Conservation (phyloP, 805 yeast species). For the Wickerhamiella siamensis region DNA sequence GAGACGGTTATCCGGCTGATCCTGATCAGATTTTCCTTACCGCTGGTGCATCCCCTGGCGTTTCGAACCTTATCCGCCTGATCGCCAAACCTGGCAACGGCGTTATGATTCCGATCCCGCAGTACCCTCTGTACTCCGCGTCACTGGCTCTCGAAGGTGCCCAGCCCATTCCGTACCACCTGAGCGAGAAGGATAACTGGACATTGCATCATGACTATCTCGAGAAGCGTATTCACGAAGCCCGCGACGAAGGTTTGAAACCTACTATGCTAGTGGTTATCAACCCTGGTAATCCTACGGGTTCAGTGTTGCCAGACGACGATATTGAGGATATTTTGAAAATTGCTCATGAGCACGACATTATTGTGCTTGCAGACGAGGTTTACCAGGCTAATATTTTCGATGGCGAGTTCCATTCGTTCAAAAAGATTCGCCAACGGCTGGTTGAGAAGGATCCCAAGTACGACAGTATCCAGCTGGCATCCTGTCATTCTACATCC, state of each 20-base stretch:
- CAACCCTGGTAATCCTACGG: constrained; percentile 98
- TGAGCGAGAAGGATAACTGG: constrained; percentile 77
- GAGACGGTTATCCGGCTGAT: constrained; percentile 62
- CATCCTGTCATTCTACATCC: constrained; percentile 92
- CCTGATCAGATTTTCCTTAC: constrained; percentile 72
- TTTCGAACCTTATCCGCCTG: constrained; percentile 59
- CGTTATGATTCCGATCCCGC: constrained; percentile 89
- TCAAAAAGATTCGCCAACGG: constrained; percentile 62
- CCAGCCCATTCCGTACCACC: constrained; percentile 69
- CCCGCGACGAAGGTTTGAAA: constrained; percentile 37
- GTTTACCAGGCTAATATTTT: constrained; percentile 92
- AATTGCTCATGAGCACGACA: constrained; percentile 71
- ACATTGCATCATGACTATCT: constrained; percentile 59
- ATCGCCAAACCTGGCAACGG: constrained; percentile 56
- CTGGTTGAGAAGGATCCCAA: constrained; percentile 37
- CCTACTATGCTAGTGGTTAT: constrained; percentile 80
- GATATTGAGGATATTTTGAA: constrained; percentile 58
- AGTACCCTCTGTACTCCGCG: constrained; percentile 96
- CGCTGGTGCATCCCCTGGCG: constrained; percentile 92
- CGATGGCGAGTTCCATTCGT: constrained; percentile 66
- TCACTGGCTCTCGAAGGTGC: constrained; percentile 72
- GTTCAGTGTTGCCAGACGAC: constrained; percentile 53
- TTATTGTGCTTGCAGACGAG: constrained; percentile 90
- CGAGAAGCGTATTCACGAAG: constrained; percentile 36
- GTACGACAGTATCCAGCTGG: constrained; percentile 67